Evolutionary conservation across 192 early-diverging fungal genomes (phyloP).

Genomic region (Globomyces pollinis-pini): DNA sequence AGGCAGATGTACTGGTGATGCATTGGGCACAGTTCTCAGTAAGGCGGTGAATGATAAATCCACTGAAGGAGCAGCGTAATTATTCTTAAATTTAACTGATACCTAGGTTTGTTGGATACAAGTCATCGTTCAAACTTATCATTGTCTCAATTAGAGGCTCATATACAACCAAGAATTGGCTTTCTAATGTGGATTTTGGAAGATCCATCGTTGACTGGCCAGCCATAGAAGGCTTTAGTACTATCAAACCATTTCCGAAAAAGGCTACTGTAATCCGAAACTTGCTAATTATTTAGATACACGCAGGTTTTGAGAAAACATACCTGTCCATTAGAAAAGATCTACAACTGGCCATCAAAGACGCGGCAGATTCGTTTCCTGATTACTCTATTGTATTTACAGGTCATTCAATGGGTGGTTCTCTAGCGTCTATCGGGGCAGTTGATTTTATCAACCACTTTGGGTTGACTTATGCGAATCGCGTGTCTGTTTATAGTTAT

Average conservation of each 20-base stretch:
- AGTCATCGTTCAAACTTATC: conserved; percentile 1
- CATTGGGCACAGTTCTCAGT: not conserved
- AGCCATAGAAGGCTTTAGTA: no score
- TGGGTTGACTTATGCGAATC: not conserved
- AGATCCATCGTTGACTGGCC: no score
- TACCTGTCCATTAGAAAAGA: not conserved
- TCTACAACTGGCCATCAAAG: not conserved
- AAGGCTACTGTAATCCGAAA: no score
- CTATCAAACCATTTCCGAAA: no score
- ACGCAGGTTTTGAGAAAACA: not conserved
- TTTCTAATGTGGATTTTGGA: not conserved
- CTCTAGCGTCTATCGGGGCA: conserved; percentile 5
- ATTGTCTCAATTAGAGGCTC: conserved; percentile 10
- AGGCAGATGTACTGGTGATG: not conserved
- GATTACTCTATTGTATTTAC: conserved; percentile 2
- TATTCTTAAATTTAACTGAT: no score
- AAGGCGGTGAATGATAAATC: not conserved
- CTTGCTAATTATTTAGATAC: not conserved
- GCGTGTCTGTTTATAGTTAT: not conserved
- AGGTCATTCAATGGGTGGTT: conserved; percentile 13
- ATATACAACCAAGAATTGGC: not conserved
- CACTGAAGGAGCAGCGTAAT: not conserved
- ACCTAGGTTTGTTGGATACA: conserved; percentile 10
- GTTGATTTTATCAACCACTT: conserved; percentile 4
- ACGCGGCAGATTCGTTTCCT: not conserved